Percentiles rank a stretch among this genome's conserved stretches.
These are phyloP conservation scores for Venturia aucupariae DNA, from an alignment of 2,329 filamentous ascomycete genomes.

Conservation along the genomic window DNA sequence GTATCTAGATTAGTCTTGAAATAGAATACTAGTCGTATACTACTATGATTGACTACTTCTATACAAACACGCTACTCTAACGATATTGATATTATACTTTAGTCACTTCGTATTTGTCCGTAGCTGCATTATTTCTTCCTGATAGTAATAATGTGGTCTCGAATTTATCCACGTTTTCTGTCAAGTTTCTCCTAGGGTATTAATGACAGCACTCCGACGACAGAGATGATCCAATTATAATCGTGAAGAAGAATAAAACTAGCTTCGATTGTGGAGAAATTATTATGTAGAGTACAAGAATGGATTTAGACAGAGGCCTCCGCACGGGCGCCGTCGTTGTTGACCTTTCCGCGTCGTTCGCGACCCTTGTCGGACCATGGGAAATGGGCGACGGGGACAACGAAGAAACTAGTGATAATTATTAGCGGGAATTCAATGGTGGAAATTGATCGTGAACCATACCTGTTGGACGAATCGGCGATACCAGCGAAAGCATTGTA, in stretches of 20 bases:
- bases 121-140: too few species aligned
- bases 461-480: slow-evolving; percentile 44
- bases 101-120: too few species aligned
- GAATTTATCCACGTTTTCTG: too few species aligned
- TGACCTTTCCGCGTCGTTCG: slow-evolving; percentile 41
- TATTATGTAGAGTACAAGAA: neutral
- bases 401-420: slow-evolving; percentile 62
- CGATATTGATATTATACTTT: too few species aligned
- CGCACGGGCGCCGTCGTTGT: slow-evolving; percentile 32
- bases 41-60: too few species aligned
- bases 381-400: slow-evolving; percentile 87
- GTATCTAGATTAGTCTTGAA: too few species aligned
- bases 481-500: slow-evolving; percentile 48
- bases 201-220: neutral
- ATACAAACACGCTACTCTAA: too few species aligned
- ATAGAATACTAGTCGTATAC: too few species aligned
- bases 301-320: slow-evolving; percentile 18
- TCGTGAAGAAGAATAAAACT: too few species aligned
- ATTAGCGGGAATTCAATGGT: neutral
- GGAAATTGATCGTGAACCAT: slow-evolving; percentile 10
- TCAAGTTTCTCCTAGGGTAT: neutral
- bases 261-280: neutral
- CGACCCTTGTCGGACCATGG: slow-evolving; percentile 80
- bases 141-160: neutral
- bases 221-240: neutral